Percentiles rank a stretch among this genome's conserved stretches.
Evolutionary conservation across 2,329 filamentous ascomycete genomes (phyloP).

Genomic region (Botryosphaeria agaves): DNA sequence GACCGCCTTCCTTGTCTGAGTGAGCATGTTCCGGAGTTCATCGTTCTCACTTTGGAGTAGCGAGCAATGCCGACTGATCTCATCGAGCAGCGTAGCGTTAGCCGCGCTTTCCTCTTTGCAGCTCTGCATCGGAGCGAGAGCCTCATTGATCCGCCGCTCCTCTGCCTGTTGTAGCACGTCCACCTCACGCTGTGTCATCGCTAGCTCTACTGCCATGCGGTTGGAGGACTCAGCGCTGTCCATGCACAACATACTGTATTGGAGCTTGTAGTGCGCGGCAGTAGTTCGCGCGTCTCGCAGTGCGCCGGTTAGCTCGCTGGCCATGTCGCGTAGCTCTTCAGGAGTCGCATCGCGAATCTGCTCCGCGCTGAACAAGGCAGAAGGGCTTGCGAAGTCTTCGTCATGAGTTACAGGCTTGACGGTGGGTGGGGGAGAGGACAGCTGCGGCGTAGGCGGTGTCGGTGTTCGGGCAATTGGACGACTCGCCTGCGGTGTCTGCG

Average conservation of each 20-base stretch:
- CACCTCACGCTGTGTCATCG: constrained; percentile 77
- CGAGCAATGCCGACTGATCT: constrained; percentile 39
- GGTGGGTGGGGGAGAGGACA: constrained; percentile 31
- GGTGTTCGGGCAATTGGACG: constrained; percentile 26
- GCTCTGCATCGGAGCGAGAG: constrained; percentile 28
- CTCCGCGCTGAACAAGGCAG: constrained; percentile 28
- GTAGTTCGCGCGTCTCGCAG: constrained; percentile 61
- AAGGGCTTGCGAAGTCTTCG: constrained; percentile 22
- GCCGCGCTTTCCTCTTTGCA: constrained; percentile 22
- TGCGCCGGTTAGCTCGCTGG: constrained; percentile 32
- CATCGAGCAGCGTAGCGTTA: constrained; percentile 38
- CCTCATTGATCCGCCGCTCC: constrained; percentile 42
- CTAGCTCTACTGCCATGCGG: constrained; percentile 76
- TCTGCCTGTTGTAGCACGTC: constrained; percentile 66
- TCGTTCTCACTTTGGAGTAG: constrained; percentile 49
- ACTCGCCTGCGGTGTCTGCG: constrained; percentile 27
- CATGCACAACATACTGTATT: constrained; percentile 68
- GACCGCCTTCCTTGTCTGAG: constrained; percentile 61
- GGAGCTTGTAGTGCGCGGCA: constrained; percentile 76
- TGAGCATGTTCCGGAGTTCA: constrained; percentile 44
- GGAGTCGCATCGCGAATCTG: constrained; percentile 35
- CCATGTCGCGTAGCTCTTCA: constrained; percentile 35
- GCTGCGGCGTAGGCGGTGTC: constrained; percentile 30
- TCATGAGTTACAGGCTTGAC: constrained; percentile 15
- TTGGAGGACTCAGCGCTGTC: constrained; percentile 75